Evolutionary conservation across 2,329 filamentous ascomycete species (phyloP), one percentile per base, ranked within the genome.

Genomic region (Coniochaeta hoffmannii): DNA sequence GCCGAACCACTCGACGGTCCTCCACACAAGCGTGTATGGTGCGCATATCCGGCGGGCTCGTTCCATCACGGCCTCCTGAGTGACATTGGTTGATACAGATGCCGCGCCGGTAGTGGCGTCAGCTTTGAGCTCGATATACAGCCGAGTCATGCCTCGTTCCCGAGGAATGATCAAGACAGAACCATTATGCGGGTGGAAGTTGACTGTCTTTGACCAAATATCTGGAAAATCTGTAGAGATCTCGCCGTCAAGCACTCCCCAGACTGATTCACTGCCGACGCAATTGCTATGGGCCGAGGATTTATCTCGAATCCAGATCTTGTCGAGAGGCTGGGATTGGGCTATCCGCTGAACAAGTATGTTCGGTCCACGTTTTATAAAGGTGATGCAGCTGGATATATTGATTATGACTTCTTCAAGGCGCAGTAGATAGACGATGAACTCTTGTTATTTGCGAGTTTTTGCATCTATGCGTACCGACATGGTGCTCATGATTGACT

Each of bases 201-300:
- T 77, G 0, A 87, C 78, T 0, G 85, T 85, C 70, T 89, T 89
- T 67, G 82, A 87, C 85, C 86, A 89, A 50, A 89, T 80, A 63
- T 89, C 86, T 1, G 87, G 87, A 61, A 90, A 89, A 65, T 89
- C 78, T 9, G 86, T 89, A 46, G 86, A 81, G 9, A 89, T 70
- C 65, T 83, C 81, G 61, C 86, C 86, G 19, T 90, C 87, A 2
- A 89, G 71, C 1, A 90, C 86, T 55, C 86, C 87, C 87, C 87
- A 90, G 36, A 81, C 75, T 19, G 77, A 74, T 76, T 68, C 50
- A 66, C 68, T 22, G 71, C 76, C 46, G 63, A 78, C n/a, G 65
- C 65, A 19, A 68, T 77, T 15, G 74, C 72, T 1, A 79, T 79
- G 62, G 77, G 77, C 10, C 64, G 77, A 17, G 71, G 71, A 55